Conservation (phyloP, 2,329 filamentous ascomycete genomes). For the Lasiodiplodia sp. region DNA sequence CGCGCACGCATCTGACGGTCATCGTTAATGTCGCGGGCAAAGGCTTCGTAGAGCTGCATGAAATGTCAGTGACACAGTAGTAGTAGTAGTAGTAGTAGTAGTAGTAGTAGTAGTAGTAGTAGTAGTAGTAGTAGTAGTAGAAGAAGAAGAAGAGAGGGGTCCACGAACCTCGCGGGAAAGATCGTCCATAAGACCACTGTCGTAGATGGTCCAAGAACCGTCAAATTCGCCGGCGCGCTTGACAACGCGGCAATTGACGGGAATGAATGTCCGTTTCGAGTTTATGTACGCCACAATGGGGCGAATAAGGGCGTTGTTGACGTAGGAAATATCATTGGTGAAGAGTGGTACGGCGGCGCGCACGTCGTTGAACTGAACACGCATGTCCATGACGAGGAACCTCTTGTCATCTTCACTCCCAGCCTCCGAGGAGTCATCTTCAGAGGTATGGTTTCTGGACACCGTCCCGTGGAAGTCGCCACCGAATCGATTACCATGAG, state of each 20-base stretch:
- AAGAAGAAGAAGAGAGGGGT: background rate
- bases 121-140: background rate
- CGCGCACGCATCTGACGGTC: conserved; percentile 86
- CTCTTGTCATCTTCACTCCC: conserved; percentile 66
- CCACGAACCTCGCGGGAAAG: conserved; percentile 75
- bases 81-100: conserved; percentile 7
- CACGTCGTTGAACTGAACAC: conserved; percentile 94
- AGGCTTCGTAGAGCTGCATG: conserved; percentile 81
- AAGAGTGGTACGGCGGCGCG: conserved; percentile 93
- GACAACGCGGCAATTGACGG: conserved; percentile 91
- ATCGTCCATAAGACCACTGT: conserved; percentile 93
- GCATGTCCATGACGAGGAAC: conserved; percentile 90
- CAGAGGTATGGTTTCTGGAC: background rate
- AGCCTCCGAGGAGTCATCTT: conserved; percentile 13
- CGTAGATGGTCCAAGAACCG: conserved; percentile 92
- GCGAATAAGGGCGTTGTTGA: conserved; percentile 92
- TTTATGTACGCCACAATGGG: conserved; percentile 99
- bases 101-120: conserved; percentile 1
- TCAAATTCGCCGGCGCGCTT: conserved; percentile 91
- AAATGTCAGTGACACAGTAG: conserved; percentile 19
- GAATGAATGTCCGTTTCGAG: conserved; percentile 91
- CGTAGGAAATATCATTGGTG: conserved; percentile 88
- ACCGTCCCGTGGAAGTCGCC: conserved; percentile 37
- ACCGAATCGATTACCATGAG: conserved; percentile 68
- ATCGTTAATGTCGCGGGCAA: conserved; percentile 88